These are phyloP conservation scores for Ilex aquifolium DNA, from an alignment of 257 asterid species.

Conservation along the genomic window DNA sequence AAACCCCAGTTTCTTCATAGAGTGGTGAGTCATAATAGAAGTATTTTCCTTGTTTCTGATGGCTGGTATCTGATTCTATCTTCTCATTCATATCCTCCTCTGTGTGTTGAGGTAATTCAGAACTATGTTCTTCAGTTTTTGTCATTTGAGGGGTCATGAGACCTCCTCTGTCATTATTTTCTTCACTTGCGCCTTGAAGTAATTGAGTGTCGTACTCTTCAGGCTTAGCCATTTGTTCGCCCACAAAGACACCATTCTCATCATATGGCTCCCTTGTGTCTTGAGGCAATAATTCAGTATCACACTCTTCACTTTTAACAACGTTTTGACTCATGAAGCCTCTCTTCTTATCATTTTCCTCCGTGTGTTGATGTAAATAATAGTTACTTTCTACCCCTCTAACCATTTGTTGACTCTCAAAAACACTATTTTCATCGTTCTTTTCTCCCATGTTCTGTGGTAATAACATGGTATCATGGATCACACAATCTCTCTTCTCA, in stretches of 20 bases:
- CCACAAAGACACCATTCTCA: constrained; percentile 1
- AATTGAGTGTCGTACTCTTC: constrained; percentile 9
- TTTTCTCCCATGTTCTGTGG: background rate
- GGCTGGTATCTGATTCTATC: constrained; percentile 20
- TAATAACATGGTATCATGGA: background rate
- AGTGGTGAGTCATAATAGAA: constrained; percentile 76
- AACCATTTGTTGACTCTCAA: background rate
- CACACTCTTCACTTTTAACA: constrained; percentile 19
- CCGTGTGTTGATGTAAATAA: constrained; percentile 3
- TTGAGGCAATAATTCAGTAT: constrained; percentile 8
- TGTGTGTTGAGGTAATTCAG: constrained; percentile 17
- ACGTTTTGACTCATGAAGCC: constrained; percentile 11
- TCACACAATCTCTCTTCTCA: constrained; percentile 10
- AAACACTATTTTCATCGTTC: background rate
- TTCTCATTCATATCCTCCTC: constrained; percentile 14
- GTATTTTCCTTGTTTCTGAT: constrained; percentile 45
- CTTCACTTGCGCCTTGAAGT: constrained; percentile 14
- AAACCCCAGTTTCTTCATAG: constrained; percentile 82
- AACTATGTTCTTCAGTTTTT: constrained; percentile 10
- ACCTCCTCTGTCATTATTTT: constrained; percentile 21
- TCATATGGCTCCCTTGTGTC: constrained; percentile 11
- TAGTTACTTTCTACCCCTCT: background rate
- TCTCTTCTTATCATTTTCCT: constrained; percentile 20
- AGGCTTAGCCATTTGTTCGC: constrained; percentile 6
- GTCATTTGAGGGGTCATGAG: constrained; percentile 12